Evolutionary conservation across 352 stramenopile genomes (phyloP).

Genomic region (Phytophthora litchii): DNA sequence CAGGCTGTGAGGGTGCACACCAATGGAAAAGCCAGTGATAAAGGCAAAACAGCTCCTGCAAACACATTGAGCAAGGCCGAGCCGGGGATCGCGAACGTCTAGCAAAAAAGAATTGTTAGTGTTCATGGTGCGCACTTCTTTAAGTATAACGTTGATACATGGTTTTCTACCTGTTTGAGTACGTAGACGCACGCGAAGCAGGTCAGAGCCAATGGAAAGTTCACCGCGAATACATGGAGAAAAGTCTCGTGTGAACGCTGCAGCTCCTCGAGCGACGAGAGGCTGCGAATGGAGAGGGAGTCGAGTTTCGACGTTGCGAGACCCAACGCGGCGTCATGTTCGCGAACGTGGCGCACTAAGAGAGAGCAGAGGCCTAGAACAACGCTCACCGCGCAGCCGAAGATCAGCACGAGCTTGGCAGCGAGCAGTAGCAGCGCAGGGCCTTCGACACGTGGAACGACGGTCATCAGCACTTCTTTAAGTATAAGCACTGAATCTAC

Average conservation of each 20-base stretch:
- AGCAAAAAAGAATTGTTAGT: conserved; percentile 8
- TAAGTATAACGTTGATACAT: conserved; percentile 16
- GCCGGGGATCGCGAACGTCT: conserved; percentile 86
- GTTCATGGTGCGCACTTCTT: conserved; percentile 9
- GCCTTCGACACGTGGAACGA: conserved; percentile 7
- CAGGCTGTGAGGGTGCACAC: conserved; percentile 66
- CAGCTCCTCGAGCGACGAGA: conserved; percentile 68
- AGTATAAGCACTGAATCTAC: neutral
- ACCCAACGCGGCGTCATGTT: conserved; percentile 42
- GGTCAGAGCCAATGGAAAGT: conserved; percentile 70
- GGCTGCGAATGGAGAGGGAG: conserved; percentile 55
- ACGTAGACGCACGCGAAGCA: conserved; percentile 79
- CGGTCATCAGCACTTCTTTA: neutral
- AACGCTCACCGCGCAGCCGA: conserved; percentile 33
- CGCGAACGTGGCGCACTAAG: conserved; percentile 56
- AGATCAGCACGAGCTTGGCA: conserved; percentile 54
- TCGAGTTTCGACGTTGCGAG: conserved; percentile 59
- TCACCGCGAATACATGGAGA: conserved; percentile 54
- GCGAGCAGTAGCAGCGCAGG: conserved; percentile 30
- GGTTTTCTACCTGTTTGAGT: conserved; percentile 70
- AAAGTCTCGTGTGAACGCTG: conserved; percentile 67
- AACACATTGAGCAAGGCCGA: conserved; percentile 82
- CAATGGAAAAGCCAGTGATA: conserved; percentile 71
- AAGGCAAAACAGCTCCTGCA: conserved; percentile 66
- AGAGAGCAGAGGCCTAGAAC: conserved; percentile 46